phyloP scores from a whole-genome alignment of 352 stramenopile genomes.

The Globisporangium heterothallicum region DNA sequence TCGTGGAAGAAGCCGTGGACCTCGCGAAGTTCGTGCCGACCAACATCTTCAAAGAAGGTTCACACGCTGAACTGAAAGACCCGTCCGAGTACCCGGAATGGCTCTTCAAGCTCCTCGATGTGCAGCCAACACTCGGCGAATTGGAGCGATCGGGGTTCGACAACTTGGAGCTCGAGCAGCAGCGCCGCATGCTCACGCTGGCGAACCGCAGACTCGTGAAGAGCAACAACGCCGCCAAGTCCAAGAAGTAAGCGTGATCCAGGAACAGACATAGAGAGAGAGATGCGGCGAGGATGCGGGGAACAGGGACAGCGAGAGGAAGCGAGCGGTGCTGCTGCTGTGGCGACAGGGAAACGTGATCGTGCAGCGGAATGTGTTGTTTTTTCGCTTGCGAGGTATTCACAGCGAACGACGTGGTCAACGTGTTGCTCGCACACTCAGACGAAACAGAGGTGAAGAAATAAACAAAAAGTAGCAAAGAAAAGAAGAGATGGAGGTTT shows the following conservation, averaged over 20 bases:
- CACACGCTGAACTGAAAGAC: constrained; percentile 78
- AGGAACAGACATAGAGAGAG: background rate
- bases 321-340: too few relatives aligned
- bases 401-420: background rate
- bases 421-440: background rate
- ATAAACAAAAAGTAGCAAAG: constrained; percentile 4
- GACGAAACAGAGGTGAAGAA: background rate
- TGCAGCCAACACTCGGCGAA: constrained; percentile 66
- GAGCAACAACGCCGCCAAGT: constrained; percentile 71
- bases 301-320: background rate
- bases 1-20: constrained; percentile 72
- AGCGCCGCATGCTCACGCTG: constrained; percentile 75
- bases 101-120: constrained; percentile 78
- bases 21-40: constrained; percentile 67
- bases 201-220: constrained; percentile 70
- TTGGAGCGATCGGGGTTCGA: constrained; percentile 78
- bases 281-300: background rate
- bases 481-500: constrained; percentile 1
- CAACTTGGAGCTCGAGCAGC: constrained; percentile 66
- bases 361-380: too few relatives aligned
- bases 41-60: constrained; percentile 84
- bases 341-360: too few relatives aligned
- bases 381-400: too few relatives aligned
- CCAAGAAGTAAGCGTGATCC: constrained; percentile 66
- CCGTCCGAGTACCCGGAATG: constrained; percentile 76